Evolutionary conservation across 345 rosid species (phyloP).

Genomic region (Populus ilicifolia): DNA sequence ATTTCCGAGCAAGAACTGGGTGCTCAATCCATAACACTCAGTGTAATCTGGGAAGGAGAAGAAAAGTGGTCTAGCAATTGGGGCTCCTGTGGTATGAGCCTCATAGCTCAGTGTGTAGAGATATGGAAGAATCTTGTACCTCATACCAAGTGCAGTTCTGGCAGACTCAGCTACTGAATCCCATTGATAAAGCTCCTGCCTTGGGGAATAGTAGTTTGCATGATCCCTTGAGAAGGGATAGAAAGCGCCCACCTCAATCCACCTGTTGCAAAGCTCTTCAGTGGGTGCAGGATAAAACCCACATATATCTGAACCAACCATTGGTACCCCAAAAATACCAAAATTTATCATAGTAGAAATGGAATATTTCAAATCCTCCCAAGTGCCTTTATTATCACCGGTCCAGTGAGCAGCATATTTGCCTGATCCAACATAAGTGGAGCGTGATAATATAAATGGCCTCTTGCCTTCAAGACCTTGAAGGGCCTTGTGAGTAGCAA

Average conservation of each 20-base stretch:
- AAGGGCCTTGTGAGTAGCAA: constrained; percentile 88
- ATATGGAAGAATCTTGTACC: constrained; percentile 80
- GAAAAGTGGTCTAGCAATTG: constrained; percentile 94
- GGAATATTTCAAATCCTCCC: constrained; percentile 85
- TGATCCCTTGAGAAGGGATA: constrained; percentile 97
- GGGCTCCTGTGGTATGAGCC: constrained; percentile 75
- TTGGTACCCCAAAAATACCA: constrained; percentile 88
- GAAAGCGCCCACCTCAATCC: constrained; percentile 95
- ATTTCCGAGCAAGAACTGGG: constrained; percentile 86
- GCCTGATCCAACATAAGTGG: constrained; percentile 90
- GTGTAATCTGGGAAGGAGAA: constrained; percentile 73
- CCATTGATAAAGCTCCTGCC: constrained; percentile 98
- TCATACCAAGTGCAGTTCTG: constrained; percentile 92
- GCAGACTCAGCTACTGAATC: constrained; percentile 72
- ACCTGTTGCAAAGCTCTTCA: constrained; percentile 92
- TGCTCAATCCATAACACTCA: constrained; percentile 67
- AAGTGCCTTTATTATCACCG: constrained; percentile 87
- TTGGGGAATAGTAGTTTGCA: constrained; percentile 83
- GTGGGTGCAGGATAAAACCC: constrained; percentile 92
- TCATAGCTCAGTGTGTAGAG: constrained; percentile 79
- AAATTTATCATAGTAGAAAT: constrained; percentile 86
- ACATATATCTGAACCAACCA: constrained; percentile 96
- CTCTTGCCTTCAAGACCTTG: constrained; percentile 73
- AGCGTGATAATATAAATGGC: constrained; percentile 80
- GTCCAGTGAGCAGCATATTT: constrained; percentile 96